phyloP scores from a whole-genome alignment of 352 stramenopile species.

The Chrysophaeum taylorii region DNA sequence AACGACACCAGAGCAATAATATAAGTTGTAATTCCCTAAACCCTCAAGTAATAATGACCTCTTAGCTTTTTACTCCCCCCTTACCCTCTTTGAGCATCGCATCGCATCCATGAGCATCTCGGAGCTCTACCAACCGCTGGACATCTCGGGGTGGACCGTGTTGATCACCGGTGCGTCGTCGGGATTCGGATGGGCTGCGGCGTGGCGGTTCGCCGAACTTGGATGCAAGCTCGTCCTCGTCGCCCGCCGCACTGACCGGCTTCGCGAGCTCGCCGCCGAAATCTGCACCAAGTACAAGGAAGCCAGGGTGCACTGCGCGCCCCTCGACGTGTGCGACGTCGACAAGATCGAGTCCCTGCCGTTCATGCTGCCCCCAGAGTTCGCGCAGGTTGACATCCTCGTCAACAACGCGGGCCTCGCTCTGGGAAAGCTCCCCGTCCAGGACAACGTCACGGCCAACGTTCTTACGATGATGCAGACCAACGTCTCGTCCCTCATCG shows the following conservation, averaged over 20 bases:
- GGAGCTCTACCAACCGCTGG: not conserved
- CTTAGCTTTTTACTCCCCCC: no score
- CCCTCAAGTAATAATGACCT: no score
- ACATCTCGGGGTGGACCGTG: slow-evolving; percentile 1
- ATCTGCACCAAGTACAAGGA: slow-evolving; percentile 28
- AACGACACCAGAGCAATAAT: no score
- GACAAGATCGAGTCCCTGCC: slow-evolving; percentile 34
- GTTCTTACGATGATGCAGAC: slow-evolving; percentile 43
- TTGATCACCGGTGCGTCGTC: slow-evolving; percentile 59
- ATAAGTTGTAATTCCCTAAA: no score
- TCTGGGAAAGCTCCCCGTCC: slow-evolving; percentile 8
- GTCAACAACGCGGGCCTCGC: slow-evolving; percentile 61
- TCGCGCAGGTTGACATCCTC: slow-evolving; percentile 62
- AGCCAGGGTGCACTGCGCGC: slow-evolving; percentile 46
- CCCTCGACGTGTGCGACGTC: slow-evolving; percentile 49
- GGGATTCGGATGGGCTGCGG: slow-evolving; percentile 60
- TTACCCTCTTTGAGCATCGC: no score
- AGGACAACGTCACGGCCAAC: slow-evolving; percentile 17
- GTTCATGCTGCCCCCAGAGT: slow-evolving; percentile 29
- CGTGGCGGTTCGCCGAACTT: slow-evolving; percentile 59
- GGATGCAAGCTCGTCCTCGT: slow-evolving; percentile 62
- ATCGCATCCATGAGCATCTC: no score
- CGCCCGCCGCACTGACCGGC: slow-evolving; percentile 44
- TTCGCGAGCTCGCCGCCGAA: slow-evolving; percentile 57
- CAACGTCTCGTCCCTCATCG: slow-evolving; percentile 48